Conservation (phyloP, 2,329 filamentous ascomycete species). For the Aspergillus persii region DNA sequence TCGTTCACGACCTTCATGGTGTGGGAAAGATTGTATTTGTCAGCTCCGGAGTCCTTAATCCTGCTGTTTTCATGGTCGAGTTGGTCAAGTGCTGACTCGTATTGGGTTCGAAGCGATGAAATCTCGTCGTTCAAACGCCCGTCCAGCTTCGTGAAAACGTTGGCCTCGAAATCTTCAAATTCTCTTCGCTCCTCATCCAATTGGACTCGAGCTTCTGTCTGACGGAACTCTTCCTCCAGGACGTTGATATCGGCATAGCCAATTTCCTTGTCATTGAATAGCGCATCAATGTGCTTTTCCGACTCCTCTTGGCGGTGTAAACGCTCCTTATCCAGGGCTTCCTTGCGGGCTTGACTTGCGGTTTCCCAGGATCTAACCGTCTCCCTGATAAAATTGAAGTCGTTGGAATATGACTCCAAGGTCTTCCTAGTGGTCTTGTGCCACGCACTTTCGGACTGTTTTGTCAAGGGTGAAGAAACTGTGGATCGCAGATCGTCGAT, state of each 20-base stretch:
- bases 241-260: conserved; percentile 57
- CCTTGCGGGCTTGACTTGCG: conserved; percentile 43
- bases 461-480: conserved; percentile 32
- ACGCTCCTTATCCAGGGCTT: conserved; percentile 49
- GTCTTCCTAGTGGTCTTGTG: conserved; percentile 32
- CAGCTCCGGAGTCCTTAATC: conserved; percentile 28
- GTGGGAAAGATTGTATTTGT: conserved; percentile 38
- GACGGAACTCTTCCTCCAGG: conserved; percentile 56
- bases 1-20: conserved; percentile 47
- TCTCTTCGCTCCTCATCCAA: conserved; percentile 54
- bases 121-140: conserved; percentile 51
- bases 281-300: conserved; percentile 51
- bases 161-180: conserved; percentile 49
- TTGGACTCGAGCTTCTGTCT: conserved; percentile 50
- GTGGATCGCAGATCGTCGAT: conserved; percentile 37
- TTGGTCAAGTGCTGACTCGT: conserved; percentile 43
- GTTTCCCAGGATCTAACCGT: conserved; percentile 47
- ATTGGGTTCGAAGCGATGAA: conserved; percentile 47
- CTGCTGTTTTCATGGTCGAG: conserved; percentile 41
- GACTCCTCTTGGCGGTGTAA: conserved; percentile 51
- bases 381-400: conserved; percentile 46
- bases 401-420: conserved; percentile 37
- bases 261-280: conserved; percentile 58
- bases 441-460: conserved; percentile 33
- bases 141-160: conserved; percentile 53